Evolutionary conservation across 202 grass and related monocot genomes (phyloP).

Genomic region (Dendrocalamus latiflorus): DNA sequence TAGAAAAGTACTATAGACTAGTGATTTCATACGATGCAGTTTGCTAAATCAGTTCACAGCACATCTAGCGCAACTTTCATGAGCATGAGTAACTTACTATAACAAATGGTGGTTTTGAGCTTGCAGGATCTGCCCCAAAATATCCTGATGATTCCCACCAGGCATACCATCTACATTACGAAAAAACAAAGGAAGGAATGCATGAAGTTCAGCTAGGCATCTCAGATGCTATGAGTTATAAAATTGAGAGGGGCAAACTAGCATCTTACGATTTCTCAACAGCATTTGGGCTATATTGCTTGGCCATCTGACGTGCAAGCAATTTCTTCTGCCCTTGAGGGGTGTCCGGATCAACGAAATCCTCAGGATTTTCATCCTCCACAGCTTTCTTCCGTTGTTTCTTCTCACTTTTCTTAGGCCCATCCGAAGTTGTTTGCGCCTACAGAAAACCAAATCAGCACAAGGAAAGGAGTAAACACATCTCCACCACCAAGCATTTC

Average conservation of each 20-base stretch:
- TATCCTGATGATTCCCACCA: slow-evolving; percentile 59
- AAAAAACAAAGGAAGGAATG: neutral
- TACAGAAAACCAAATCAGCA: slow-evolving; percentile 15
- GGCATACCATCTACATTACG: slow-evolving; percentile 70
- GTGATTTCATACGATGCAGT: slow-evolving; percentile 1
- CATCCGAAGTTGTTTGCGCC: slow-evolving; percentile 56
- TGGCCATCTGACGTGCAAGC: slow-evolving; percentile 81
- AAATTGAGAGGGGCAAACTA: neutral
- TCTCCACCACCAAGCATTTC: neutral
- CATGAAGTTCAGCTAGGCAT: neutral
- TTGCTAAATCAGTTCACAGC: neutral
- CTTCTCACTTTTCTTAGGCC: slow-evolving; percentile 66
- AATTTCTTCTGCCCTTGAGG: slow-evolving; percentile 61
- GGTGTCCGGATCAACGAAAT: slow-evolving; percentile 80
- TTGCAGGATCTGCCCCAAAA: slow-evolving; percentile 78
- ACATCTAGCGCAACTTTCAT: neutral
- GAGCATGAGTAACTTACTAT: slow-evolving; percentile 39
- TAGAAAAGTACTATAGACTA: neutral
- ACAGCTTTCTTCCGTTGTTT: slow-evolving; percentile 59
- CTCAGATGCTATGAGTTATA: neutral
- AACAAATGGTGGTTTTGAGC: slow-evolving; percentile 60
- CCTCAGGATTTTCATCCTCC: slow-evolving; percentile 82
- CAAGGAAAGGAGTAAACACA: neutral
- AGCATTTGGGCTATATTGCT: slow-evolving; percentile 62
- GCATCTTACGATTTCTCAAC: slow-evolving; percentile 48